Percentiles rank a stretch among this genome's conserved stretches.
These are phyloP conservation scores for Polytrichum commune DNA, from an alignment of 225 moss, liverwort and hornwort genomes.

Conservation along the genomic window DNA sequence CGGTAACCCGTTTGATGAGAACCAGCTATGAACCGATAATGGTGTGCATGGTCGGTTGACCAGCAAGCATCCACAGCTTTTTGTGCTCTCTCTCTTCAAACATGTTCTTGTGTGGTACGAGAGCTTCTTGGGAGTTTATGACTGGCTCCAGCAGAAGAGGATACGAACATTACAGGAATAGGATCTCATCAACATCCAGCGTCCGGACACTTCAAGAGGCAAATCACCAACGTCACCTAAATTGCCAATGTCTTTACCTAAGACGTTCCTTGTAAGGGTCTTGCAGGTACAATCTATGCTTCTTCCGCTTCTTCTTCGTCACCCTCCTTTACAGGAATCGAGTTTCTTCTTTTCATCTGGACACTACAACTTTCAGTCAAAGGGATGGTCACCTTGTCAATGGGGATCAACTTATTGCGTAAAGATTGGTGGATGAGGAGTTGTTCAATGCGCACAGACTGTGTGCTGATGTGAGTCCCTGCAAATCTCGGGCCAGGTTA, in stretches of 20 bases:
- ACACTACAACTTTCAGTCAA: constrained; percentile 1
- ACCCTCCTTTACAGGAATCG: constrained; percentile 17
- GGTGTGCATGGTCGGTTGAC: no score
- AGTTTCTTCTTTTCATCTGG: no score
- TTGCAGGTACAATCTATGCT: constrained; percentile 28
- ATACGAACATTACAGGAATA: constrained; percentile 19
- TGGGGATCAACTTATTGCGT: constrained; percentile 7
- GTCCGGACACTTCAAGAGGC: constrained; percentile 11
- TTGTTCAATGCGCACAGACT: constrained; percentile 8
- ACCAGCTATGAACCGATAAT: no score
- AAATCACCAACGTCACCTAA: constrained; percentile 18
- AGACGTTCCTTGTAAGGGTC: constrained; percentile 20
- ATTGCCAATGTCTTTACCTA: constrained; percentile 39
- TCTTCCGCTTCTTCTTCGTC: constrained; percentile 24
- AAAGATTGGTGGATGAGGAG: constrained; percentile 19
- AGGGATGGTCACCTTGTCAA: constrained; percentile 1
- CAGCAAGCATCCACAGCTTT: no score
- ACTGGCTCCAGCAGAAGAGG: constrained; percentile 23
- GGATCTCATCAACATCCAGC: constrained; percentile 30
- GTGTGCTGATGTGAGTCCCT: constrained; percentile 2
- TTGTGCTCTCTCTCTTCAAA: constrained; percentile 69
- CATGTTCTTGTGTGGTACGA: constrained; percentile 16
- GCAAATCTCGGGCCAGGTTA: neutral
- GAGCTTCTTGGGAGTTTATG: constrained; percentile 17
- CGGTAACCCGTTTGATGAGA: no score